Evolutionary conservation across 2,329 filamentous ascomycete genomes (phyloP), one percentile per base, ranked within the genome.

Genomic region (Epichloe sylvatica): DNA sequence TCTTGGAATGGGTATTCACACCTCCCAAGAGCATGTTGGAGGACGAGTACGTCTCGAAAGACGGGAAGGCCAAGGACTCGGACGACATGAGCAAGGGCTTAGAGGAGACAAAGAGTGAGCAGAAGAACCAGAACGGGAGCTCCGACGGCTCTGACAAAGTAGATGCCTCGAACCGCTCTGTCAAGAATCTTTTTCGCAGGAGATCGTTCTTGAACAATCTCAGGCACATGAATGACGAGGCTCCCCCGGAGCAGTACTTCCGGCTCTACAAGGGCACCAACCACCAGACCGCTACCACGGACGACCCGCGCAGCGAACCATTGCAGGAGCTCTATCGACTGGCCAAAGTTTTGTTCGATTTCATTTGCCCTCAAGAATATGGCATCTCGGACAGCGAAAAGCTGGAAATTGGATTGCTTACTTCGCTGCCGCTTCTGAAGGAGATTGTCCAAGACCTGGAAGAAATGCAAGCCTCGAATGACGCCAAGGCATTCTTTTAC

Each of bases 341-440:
- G 44, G 87, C 88, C 50, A 98, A 98, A 68, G 83, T 97, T 12
- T 71, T 98, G 13, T 98, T 98, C 61, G 92, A 98, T 67, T 98
- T 96, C 64, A 94, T 98, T 59, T 95, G 92, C 49, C 92, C 92
- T 1, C 92, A 98, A 61, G 92, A 98, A 67, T 98, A 98, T 62
- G 92, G 92, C 49, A 98, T 98, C 56, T 88, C 86, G 4, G 86
- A 96, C 61, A 84, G 81, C 52, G 92, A 98, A 68, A 98, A 98
- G 72, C 78, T 98, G n/a, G 92, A 98, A 64, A 98, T 98, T 64
- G 92, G 92, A 2, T 77, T 98, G 1, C 71, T 98, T 57, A 98
- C 92, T 0, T 96, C 90, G 12, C 72, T 98, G 44, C 94, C 92
- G 2, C 74, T 98, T 15, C 78, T 98, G 43, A 94, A 94, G 65